Conservation (phyloP, 495 filamentous ascomycete genomes). For the Lophium mytilinum region DNA sequence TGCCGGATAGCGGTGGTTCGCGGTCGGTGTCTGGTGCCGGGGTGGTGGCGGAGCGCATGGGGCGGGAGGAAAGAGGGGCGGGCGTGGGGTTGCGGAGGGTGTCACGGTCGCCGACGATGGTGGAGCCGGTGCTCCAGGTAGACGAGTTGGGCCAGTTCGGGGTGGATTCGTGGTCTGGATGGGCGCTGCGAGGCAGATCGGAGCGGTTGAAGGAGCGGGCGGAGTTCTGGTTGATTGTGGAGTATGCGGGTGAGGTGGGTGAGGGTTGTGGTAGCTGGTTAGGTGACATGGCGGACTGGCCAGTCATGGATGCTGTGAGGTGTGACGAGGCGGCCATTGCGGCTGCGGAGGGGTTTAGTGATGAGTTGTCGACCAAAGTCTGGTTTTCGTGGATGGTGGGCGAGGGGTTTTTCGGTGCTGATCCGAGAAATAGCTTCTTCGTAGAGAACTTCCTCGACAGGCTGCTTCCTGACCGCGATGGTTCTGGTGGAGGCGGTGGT, state of each 20-base stretch:
- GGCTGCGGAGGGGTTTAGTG: slow-evolving; percentile 54
- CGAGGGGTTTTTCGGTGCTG: slow-evolving; percentile 68
- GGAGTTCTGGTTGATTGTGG: slow-evolving; percentile 30
- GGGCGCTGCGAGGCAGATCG: slow-evolving; percentile 18
- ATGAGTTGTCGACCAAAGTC: slow-evolving; percentile 42
- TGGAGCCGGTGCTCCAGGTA: slow-evolving; percentile 18
- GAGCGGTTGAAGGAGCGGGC: slow-evolving; percentile 13
- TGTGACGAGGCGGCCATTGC: slow-evolving; percentile 69
- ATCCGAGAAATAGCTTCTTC: slow-evolving; percentile 80
- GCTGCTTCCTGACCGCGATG: slow-evolving; percentile 38
- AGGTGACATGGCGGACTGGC: slow-evolving; percentile 43
- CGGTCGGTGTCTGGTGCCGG: slow-evolving; percentile 44
- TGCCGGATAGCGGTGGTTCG: slow-evolving; percentile 30
- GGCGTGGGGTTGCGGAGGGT: slow-evolving; percentile 13
- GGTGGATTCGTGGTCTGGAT: slow-evolving; percentile 33
- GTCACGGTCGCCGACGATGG: slow-evolving; percentile 17
- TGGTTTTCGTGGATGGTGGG: slow-evolving; percentile 60
- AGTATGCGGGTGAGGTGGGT: slow-evolving; percentile 69
- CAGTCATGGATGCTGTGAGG: slow-evolving; percentile 63
- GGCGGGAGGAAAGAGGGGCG: slow-evolving; percentile 12
- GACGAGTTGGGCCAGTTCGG: slow-evolving; percentile 30
- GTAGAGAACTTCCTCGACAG: slow-evolving; percentile 79
- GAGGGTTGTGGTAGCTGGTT: slow-evolving; percentile 67
- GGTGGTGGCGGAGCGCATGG: slow-evolving; percentile 38
- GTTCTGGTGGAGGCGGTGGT: slow-evolving; percentile 15